These are phyloP conservation scores for Naganishia kalamii DNA, from an alignment of 768 basidiomycete genomes.

Conservation along the genomic window DNA sequence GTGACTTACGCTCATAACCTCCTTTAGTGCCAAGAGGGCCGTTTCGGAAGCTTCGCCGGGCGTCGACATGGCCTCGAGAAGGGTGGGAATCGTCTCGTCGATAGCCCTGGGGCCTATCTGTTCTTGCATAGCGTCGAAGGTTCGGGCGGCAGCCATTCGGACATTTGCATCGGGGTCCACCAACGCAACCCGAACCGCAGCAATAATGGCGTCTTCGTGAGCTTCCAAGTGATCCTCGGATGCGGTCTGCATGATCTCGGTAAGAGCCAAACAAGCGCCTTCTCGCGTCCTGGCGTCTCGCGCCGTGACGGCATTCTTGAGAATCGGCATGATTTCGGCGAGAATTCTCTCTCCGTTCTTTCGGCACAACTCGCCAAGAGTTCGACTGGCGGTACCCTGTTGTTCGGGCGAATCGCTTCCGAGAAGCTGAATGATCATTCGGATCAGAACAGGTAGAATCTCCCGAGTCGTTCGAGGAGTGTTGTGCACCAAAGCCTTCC, in stretches of 20 bases:
- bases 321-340: constrained; percentile 70
- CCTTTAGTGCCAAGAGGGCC: constrained; percentile 81
- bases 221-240: constrained; percentile 76
- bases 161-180: constrained; percentile 84
- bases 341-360: constrained; percentile 92
- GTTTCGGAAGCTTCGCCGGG: constrained; percentile 92
- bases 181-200: constrained; percentile 71
- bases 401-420: constrained; percentile 76
- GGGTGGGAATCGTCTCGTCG: constrained; percentile 90
- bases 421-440: constrained; percentile 65
- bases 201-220: constrained; percentile 80
- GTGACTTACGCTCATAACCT: constrained; percentile 81
- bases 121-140: constrained; percentile 88
- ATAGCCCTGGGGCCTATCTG: constrained; percentile 83
- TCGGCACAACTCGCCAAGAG: constrained; percentile 78
- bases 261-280: constrained; percentile 80
- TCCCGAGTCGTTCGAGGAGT: constrained; percentile 63
- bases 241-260: constrained; percentile 83
- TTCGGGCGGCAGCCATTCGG: constrained; percentile 77
- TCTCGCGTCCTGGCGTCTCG: constrained; percentile 56
- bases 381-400: constrained; percentile 88
- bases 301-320: constrained; percentile 59
- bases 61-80: constrained; percentile 85
- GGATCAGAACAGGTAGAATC: constrained; percentile 78
- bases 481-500: constrained; percentile 92